Evolutionary conservation across 176 grass and related monocot genomes (phyloP).

Genomic region (Rhynchospora tenuis): DNA sequence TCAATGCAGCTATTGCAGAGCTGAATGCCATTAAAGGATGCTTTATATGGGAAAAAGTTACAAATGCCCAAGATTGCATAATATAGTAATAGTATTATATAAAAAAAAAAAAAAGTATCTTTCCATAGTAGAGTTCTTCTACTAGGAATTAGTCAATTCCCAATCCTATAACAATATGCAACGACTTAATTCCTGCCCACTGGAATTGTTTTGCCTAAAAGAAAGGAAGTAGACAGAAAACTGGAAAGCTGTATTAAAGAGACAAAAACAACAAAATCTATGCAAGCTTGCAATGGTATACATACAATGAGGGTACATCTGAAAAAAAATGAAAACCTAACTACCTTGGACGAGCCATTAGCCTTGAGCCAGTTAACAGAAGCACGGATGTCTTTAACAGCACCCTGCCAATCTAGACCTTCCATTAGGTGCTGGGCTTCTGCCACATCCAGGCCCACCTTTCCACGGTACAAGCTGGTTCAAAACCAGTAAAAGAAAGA

Average conservation of each 20-base stretch:
- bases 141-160: no score
- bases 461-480: constrained; percentile 86
- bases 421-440: constrained; percentile 89
- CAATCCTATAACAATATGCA: no score
- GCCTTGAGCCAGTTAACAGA: constrained; percentile 95
- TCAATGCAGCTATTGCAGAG: neutral
- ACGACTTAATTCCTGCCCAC: neutral
- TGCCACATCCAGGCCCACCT: constrained; percentile 76
- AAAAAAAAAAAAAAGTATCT: no score
- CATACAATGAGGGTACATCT: neutral
- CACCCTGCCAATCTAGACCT: constrained; percentile 75
- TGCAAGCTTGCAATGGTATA: neutral
- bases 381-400: constrained; percentile 83
- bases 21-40: neutral
- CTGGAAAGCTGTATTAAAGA: neutral
- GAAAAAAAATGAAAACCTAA: neutral
- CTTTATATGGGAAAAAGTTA: neutral
- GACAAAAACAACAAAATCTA: neutral
- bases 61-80: no score
- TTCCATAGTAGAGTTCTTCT: no score
- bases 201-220: neutral
- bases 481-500: neutral
- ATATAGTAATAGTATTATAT: no score
- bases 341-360: constrained; percentile 79
- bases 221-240: neutral